Evolutionary conservation across 768 basidiomycete genomes (phyloP).

Genomic region (Tricholoma flavovirens): DNA sequence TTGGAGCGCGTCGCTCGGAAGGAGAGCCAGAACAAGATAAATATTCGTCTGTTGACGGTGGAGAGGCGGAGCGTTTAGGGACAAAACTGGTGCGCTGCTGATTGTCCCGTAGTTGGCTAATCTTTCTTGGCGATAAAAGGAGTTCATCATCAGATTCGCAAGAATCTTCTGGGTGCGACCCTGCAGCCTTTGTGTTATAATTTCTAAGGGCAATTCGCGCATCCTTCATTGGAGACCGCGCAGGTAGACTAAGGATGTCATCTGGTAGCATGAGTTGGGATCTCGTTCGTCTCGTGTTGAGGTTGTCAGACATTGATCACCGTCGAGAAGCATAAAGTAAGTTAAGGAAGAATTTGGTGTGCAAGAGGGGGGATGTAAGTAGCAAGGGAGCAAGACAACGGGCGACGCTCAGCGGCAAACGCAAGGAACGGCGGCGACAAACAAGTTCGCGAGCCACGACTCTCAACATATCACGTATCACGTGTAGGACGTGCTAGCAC

Average conservation of each 20-base stretch:
- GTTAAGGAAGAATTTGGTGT: not conserved
- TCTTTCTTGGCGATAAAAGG: constrained; percentile 38
- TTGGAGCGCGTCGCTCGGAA: constrained; percentile 27
- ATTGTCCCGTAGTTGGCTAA: constrained; percentile 1
- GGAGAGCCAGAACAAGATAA: constrained; percentile 17
- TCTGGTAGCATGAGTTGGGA: constrained; percentile 48
- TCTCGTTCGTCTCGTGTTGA: constrained; percentile 38
- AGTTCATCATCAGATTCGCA: constrained; percentile 43
- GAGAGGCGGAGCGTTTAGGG: constrained; percentile 39
- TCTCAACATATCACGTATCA: constrained; percentile 21
- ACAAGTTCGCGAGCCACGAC: not conserved
- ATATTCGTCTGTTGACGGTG: constrained; percentile 27
- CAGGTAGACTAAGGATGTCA: constrained; percentile 36
- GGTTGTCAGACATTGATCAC: constrained; percentile 20
- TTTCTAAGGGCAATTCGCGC: constrained; percentile 35
- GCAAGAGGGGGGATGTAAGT: not conserved
- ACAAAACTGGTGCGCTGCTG: constrained; percentile 10
- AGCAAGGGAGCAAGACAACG: not conserved
- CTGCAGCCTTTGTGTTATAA: constrained; percentile 7
- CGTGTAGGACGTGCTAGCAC: constrained; percentile 15
- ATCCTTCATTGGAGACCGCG: constrained; percentile 48
- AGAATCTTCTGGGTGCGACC: constrained; percentile 10
- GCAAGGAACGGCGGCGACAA: not conserved
- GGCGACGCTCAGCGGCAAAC: not conserved
- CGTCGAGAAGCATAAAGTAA: constrained; percentile 1